A percentile compares a stretch with the other conserved stretches of the same genome.
phyloP scores from a whole-genome alignment of 1,139 yeast species.

The Yamadazyma triangularis region DNA sequence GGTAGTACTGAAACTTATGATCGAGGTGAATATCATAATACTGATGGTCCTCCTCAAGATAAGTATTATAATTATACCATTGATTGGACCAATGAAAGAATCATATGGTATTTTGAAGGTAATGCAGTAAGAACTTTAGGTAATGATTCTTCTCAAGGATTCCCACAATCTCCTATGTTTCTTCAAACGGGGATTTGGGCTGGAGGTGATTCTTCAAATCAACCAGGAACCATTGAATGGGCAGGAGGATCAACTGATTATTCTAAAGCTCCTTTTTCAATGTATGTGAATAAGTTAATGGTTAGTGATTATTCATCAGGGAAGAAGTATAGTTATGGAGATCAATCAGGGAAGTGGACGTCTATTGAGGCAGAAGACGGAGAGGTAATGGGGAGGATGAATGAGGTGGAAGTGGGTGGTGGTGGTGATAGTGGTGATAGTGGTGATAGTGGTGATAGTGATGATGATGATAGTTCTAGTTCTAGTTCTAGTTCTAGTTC shows the following conservation, averaged over 20 bases:
- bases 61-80: conserved; percentile 29
- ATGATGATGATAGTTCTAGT: conserved; percentile 1
- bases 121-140: conserved; percentile 36
- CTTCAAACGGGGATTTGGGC: conserved; percentile 42
- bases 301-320: conserved; percentile 36
- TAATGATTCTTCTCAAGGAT: conserved; percentile 35
- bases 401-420: too few relatives aligned
- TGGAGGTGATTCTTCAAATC: conserved; percentile 43
- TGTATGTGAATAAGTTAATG: conserved; percentile 24
- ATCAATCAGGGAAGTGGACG: conserved; percentile 56
- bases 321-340: conserved; percentile 38
- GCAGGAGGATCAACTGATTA: conserved; percentile 41
- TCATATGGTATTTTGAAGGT: conserved; percentile 44
- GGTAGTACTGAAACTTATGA: conserved; percentile 69
- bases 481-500: conserved; percentile 4
- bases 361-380: conserved; percentile 67
- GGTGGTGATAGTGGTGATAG: too few relatives aligned
- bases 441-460: conserved; percentile 4
- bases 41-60: conserved; percentile 38
- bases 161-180: conserved; percentile 50
- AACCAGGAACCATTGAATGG: conserved; percentile 47
- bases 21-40: conserved; percentile 63
- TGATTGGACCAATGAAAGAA: conserved; percentile 29
- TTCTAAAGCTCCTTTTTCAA: conserved; percentile 30
- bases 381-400: conserved; percentile 51